phyloP scores from a whole-genome alignment of 2,329 filamentous ascomycete genomes.

The Daldinia eschscholtzii region DNA sequence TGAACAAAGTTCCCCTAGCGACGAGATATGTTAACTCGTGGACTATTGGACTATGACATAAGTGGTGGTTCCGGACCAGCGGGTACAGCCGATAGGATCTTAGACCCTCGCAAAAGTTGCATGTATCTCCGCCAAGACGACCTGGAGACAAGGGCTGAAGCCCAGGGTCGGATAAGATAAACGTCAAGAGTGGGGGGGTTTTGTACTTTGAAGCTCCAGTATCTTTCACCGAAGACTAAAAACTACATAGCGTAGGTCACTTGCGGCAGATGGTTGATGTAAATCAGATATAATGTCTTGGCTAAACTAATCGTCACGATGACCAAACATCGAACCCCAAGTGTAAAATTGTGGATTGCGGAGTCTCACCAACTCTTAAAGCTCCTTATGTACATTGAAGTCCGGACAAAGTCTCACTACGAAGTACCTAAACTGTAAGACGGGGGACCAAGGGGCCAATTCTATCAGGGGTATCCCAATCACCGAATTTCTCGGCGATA shows the following conservation, averaged over 20 bases:
- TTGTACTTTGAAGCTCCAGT: neutral
- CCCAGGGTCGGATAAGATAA: constrained; percentile 32
- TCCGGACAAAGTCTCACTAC: neutral
- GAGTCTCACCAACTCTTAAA: neutral
- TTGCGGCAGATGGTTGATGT: neutral
- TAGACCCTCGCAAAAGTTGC: neutral
- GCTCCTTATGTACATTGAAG: neutral
- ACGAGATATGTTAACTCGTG: neutral
- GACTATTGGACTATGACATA: constrained; percentile 4
- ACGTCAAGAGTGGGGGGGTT: constrained; percentile 35
- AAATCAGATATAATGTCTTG: constrained; percentile 8
- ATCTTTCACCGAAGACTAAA: constrained; percentile 7
- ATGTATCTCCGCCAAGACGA: constrained; percentile 17
- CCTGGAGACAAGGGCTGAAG: constrained; percentile 14
- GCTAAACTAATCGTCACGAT: neutral
- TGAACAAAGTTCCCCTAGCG: neutral
- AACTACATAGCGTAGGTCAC: neutral
- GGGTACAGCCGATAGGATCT: constrained; percentile 7
- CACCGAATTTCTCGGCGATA: constrained; percentile 11
- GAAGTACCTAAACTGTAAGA: neutral
- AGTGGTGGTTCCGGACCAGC: neutral
- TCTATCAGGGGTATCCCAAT: constrained; percentile 8
- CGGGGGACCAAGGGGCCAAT: neutral
- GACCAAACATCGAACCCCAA: neutral
- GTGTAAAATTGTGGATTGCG: neutral